Evolutionary conservation across 768 basidiomycete species (phyloP).

Genomic region (Mycena chlorophos): DNA sequence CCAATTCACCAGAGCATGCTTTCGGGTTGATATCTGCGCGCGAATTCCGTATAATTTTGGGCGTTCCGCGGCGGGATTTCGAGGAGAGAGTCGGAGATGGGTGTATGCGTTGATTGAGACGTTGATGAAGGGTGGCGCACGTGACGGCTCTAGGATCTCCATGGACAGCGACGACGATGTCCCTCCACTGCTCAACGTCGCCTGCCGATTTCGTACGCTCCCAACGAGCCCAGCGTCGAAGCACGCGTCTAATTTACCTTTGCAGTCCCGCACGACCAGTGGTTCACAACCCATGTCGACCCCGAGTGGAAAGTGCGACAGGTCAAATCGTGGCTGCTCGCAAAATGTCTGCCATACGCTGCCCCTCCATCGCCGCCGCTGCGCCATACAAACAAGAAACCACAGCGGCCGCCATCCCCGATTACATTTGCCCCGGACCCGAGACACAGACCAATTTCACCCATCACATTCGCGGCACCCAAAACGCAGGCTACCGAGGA

Average conservation of each 20-base stretch:
- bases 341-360: constrained; percentile 50
- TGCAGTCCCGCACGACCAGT: constrained; percentile 72
- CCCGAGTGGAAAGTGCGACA: constrained; percentile 60
- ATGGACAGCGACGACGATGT: constrained; percentile 6
- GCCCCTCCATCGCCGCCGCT: constrained; percentile 23
- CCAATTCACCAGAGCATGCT: too few relatives aligned
- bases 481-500: constrained; percentile 8
- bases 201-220: constrained; percentile 57
- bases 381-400: constrained; percentile 14
- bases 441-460: constrained; percentile 40
- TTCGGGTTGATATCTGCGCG: too few relatives aligned
- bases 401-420: constrained; percentile 56
- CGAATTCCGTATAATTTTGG: too few relatives aligned
- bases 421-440: constrained; percentile 65
- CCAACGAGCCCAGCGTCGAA: not conserved
- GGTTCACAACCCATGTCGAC: constrained; percentile 71
- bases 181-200: constrained; percentile 39
- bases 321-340: constrained; percentile 62
- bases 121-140: not conserved
- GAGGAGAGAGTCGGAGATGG: too few relatives aligned
- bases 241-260: constrained; percentile 1
- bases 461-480: constrained; percentile 42
- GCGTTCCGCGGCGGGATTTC: too few relatives aligned
- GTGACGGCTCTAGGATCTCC: not conserved
- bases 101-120: not conserved